Conservation (phyloP, 306 rosid species). For the Quercus ilex region DNA sequence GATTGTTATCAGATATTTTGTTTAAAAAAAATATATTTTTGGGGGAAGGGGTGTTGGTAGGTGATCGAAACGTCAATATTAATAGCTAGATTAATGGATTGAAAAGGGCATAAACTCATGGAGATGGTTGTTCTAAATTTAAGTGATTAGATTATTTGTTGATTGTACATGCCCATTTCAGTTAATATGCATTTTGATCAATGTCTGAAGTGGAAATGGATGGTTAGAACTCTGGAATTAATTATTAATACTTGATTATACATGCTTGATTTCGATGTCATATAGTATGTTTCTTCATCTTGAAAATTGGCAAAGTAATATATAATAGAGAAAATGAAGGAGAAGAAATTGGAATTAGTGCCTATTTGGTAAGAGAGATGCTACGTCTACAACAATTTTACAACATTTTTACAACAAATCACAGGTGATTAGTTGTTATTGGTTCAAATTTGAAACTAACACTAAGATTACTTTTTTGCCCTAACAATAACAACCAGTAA, state of each 20-base stretch:
- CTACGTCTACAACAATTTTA: no score
- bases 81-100: background rate
- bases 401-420: no score
- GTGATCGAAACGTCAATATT: background rate
- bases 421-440: no score
- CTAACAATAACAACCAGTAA: no score
- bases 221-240: background rate
- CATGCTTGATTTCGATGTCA: background rate
- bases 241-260: background rate
- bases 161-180: background rate
- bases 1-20: background rate
- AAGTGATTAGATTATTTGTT: background rate
- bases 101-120: no score
- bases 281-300: background rate
- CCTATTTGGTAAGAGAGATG: no score
- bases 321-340: background rate
- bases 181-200: background rate
- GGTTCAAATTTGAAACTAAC: no score
- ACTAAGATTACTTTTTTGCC: no score
- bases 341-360: background rate
- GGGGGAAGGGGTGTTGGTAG: no score
- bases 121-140: no score
- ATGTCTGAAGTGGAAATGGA: background rate
- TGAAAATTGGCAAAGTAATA: background rate
- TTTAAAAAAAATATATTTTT: no score